Base-by-base conservation (phyloP, 2,329 filamentous ascomycete species). In the Colletotrichum tamarilloi region DNA sequence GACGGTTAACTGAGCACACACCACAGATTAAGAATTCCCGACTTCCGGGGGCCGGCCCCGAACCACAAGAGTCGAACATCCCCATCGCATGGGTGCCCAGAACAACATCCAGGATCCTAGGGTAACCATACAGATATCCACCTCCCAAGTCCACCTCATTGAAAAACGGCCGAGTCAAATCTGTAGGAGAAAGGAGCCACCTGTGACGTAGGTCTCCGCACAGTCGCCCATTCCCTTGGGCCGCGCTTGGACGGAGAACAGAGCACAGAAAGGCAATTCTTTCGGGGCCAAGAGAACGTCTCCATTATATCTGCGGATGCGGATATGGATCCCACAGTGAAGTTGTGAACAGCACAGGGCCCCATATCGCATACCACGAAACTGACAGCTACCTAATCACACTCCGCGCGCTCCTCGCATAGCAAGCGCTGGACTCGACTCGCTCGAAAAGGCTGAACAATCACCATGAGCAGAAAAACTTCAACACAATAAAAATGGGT, bases 181-280 rank as follows among this genome's bases (percentile, higher is more conserved):
- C 11, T 46, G 24, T 46, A 24, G 53, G 56, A 28, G 30, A 55
- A 38, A 24, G n/a, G 42, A 42, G 26, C 67, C 46, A 70, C 38
- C 56, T 70, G 55, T 73, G 70, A 73, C 67, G 70, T 73, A 73
- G 59, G 60, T 65, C 46, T 49, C 70, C 67, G 56, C 70, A n/a
- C 22, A 26, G 60, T 26, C 60, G 57, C 24, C 70, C 67, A 30
- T 49, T 60, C 56, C 56, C 70, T 52, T 73, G 60, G 70, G 67
- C 70, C 70, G 67, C 70, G 67, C 70, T 52, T 30, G 30, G 60
- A 70, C 60, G 58, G 55, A 32, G 59, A 56, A 19, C 16, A 49
- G 38, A 42, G 38, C 42, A n/a, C 53, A 38, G 49, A 64, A 32
- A 32, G 24, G 55, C 56, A 62, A 49, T 35, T 28, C 49, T 58